phyloP scores from a whole-genome alignment of 2,329 filamentous ascomycete genomes.

The Bipolaris bicolor region DNA sequence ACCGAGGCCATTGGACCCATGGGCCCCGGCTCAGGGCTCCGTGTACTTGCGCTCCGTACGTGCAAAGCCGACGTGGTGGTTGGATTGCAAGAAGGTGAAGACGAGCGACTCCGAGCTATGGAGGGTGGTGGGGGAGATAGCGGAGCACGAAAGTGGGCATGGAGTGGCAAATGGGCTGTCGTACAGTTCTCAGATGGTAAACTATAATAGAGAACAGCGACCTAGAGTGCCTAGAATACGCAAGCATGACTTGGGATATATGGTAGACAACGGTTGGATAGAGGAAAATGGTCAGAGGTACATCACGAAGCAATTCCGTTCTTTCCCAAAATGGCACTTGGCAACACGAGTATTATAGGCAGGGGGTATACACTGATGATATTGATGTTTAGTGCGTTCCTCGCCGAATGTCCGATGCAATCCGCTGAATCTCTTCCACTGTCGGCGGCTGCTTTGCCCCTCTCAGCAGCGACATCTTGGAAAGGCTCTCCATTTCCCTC shows the following conservation, averaged over 20 bases:
- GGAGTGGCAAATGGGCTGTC: slow-evolving; percentile 97
- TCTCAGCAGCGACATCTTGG: slow-evolving; percentile 2
- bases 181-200: slow-evolving; percentile 81
- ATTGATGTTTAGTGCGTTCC: slow-evolving; percentile 20
- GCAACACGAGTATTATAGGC: neutral
- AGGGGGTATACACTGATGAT: neutral
- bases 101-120: slow-evolving; percentile 75
- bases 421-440: slow-evolving; percentile 31
- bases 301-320: neutral
- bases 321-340: neutral
- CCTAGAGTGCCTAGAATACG: neutral
- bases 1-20: slow-evolving; percentile 82
- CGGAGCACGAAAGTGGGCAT: slow-evolving; percentile 83
- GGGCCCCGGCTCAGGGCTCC: slow-evolving; percentile 79
- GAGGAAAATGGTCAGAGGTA: neutral
- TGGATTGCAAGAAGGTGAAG: slow-evolving; percentile 78
- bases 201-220: slow-evolving; percentile 8
- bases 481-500: slow-evolving; percentile 6
- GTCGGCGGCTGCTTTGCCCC: slow-evolving; percentile 21
- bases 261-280: neutral
- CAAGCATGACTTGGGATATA: neutral
- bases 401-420: slow-evolving; percentile 30
- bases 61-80: slow-evolving; percentile 98
- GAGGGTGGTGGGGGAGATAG: slow-evolving; percentile 74
- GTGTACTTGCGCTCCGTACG: slow-evolving; percentile 84